phyloP scores from a whole-genome alignment of 768 basidiomycete genomes.

The Glaciozyma antarctica region DNA sequence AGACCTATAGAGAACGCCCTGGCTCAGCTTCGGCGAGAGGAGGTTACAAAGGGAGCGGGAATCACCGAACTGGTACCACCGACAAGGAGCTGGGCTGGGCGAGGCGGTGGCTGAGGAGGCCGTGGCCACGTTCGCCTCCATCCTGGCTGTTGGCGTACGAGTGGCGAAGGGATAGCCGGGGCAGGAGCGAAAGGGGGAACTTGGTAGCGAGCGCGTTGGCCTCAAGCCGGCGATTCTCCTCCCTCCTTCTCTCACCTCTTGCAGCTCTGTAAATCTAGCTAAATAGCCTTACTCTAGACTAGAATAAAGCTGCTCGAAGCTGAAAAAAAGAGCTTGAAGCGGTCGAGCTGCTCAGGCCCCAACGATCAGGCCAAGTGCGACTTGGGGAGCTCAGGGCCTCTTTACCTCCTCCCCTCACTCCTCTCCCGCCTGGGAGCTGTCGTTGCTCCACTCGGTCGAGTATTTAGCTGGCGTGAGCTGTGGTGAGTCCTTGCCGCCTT shows the following conservation, averaged over 20 bases:
- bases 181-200: background rate
- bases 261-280: too few species aligned
- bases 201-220: background rate
- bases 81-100: background rate
- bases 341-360: too few species aligned
- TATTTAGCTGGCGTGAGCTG: too few species aligned
- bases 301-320: too few species aligned
- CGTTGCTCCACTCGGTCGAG: too few species aligned
- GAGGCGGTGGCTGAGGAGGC: background rate
- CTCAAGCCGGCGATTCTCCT: background rate
- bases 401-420: too few species aligned
- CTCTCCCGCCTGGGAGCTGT: too few species aligned
- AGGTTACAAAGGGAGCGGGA: background rate
- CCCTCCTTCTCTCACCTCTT: background rate
- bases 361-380: too few species aligned
- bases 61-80: background rate
- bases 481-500: too few species aligned
- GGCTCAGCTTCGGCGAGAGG: background rate
- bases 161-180: background rate
- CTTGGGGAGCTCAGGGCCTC: too few species aligned
- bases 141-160: background rate
- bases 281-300: too few species aligned
- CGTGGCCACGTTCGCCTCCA: background rate
- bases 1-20: background rate
- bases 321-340: too few species aligned